phyloP scores from a whole-genome alignment of 495 filamentous ascomycete species.

The Viridothelium virens region DNA sequence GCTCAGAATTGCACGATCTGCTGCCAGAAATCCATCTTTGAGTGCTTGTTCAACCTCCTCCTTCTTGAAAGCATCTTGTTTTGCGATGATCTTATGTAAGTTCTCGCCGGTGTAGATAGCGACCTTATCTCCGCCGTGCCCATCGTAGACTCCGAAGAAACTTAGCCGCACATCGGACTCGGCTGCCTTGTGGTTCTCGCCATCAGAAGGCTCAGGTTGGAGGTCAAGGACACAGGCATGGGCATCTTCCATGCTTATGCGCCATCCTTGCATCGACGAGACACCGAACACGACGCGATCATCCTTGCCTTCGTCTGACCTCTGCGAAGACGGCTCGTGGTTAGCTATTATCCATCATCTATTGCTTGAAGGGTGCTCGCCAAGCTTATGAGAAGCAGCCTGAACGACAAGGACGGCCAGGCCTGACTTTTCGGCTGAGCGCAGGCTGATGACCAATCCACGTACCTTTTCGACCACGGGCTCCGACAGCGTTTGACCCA shows the following conservation, averaged over 20 bases:
- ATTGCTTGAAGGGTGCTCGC: background rate
- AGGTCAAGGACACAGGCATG: slow-evolving; percentile 86
- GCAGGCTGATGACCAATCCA: slow-evolving; percentile 19
- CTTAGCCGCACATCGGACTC: slow-evolving; percentile 63
- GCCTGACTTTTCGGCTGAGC: background rate
- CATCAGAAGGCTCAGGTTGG: slow-evolving; percentile 52
- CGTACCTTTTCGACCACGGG: slow-evolving; percentile 97
- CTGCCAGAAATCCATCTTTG: slow-evolving; percentile 95
- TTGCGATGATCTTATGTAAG: slow-evolving; percentile 86
- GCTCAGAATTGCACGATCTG: slow-evolving; percentile 88
- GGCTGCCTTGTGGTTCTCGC: slow-evolving; percentile 52
- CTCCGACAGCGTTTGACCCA: slow-evolving; percentile 99
- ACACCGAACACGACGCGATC: slow-evolving; percentile 86
- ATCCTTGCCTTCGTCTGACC: slow-evolving; percentile 83
- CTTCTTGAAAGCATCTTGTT: slow-evolving; percentile 84
- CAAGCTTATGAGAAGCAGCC: background rate
- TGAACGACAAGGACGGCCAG: slow-evolving; percentile 13
- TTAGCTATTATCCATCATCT: background rate
- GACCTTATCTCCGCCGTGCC: slow-evolving; percentile 94
- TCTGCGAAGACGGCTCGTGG: slow-evolving; percentile 41
- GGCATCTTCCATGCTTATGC: slow-evolving; percentile 98
- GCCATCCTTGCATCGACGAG: slow-evolving; percentile 99
- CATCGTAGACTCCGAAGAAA: slow-evolving; percentile 98
- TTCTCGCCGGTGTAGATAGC: slow-evolving; percentile 87
- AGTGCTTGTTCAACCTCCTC: slow-evolving; percentile 91